These are phyloP conservation scores for Phanerochaete sordida DNA, from an alignment of 768 basidiomycete genomes.

Conservation along the genomic window DNA sequence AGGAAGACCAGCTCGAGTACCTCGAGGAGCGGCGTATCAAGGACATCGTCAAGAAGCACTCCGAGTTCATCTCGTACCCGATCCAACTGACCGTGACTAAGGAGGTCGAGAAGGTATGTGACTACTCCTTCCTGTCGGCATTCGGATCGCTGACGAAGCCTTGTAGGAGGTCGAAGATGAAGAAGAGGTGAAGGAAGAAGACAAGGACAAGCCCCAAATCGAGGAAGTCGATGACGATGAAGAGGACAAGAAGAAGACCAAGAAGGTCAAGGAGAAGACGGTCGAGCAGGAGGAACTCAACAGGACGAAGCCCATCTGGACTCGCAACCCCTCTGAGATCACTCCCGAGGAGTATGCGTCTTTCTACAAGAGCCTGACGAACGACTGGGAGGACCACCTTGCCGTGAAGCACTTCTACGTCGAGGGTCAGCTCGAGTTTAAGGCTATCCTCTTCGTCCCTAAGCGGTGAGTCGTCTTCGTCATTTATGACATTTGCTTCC, in stretches of 20 bases:
- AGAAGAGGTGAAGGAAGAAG: conserved; percentile 82
- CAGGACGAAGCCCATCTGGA: conserved; percentile 99
- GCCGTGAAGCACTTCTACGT: conserved; percentile 99
- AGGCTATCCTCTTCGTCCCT: conserved; percentile 96
- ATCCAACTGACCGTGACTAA: conserved; percentile 98
- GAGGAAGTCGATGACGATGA: conserved; percentile 66
- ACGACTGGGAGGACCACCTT: conserved; percentile 99
- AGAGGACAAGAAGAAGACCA: conserved; percentile 80
- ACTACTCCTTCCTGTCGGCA: neutral
- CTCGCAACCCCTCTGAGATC: conserved; percentile 95
- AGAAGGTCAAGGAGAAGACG: conserved; percentile 87
- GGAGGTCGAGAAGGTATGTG: conserved; percentile 94
- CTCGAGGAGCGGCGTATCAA: conserved; percentile 99
- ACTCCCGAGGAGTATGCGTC: conserved; percentile 87
- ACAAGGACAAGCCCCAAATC: conserved; percentile 77
- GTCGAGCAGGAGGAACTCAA: conserved; percentile 90
- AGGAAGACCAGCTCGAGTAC: conserved; percentile 99
- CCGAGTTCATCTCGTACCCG: conserved; percentile 99
- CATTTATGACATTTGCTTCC: neutral
- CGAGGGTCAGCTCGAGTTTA: conserved; percentile 99
- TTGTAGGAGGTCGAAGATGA: conserved; percentile 86
- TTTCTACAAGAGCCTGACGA: conserved; percentile 99
- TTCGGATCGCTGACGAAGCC: neutral
- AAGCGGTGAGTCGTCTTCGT: conserved; percentile 66
- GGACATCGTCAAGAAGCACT: conserved; percentile 99